phyloP scores from a whole-genome alignment of 176 grass and related monocot genomes.

The Lolium perenne region DNA sequence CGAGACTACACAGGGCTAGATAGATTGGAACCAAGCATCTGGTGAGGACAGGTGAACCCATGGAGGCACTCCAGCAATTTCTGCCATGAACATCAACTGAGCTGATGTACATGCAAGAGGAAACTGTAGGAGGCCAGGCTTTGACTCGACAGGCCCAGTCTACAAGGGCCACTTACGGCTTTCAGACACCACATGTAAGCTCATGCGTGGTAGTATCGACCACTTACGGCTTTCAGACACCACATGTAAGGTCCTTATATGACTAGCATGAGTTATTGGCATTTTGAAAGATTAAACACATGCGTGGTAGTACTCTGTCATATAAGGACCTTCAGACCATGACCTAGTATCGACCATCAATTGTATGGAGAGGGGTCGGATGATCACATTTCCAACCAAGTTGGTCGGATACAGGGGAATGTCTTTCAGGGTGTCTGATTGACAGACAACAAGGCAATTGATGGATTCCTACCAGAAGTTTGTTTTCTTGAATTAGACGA shows the following conservation, averaged over 20 bases:
- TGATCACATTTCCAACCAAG: slow-evolving; percentile 2
- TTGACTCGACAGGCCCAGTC: slow-evolving; percentile 42
- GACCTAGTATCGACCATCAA: slow-evolving; percentile 10
- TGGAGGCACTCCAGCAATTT: slow-evolving; percentile 32
- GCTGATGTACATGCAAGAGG: slow-evolving; percentile 39
- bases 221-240: too few species aligned
- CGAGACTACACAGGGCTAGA: slow-evolving; percentile 31
- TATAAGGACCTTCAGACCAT: slow-evolving; percentile 24
- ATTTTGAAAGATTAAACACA: slow-evolving; percentile 29
- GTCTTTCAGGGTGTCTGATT: not conserved
- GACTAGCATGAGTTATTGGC: slow-evolving; percentile 34
- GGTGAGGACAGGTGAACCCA: not conserved
- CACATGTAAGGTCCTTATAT: not conserved
- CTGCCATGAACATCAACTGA: slow-evolving; percentile 41
- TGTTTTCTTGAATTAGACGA: slow-evolving; percentile 35
- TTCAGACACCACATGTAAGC: slow-evolving; percentile 34
- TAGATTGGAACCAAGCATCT: slow-evolving; percentile 34
- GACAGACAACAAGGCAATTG: slow-evolving; percentile 16
- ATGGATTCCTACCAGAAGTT: slow-evolving; percentile 33
- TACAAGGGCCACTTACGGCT: slow-evolving; percentile 40
- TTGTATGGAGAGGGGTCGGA: slow-evolving; percentile 11
- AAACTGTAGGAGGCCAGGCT: slow-evolving; percentile 20
- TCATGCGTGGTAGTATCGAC: too few species aligned
- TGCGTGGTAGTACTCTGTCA: slow-evolving; percentile 26
- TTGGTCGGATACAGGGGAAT: slow-evolving; percentile 7